phyloP scores from a whole-genome alignment of 805 yeast species.

The Kodamaea restingae region DNA sequence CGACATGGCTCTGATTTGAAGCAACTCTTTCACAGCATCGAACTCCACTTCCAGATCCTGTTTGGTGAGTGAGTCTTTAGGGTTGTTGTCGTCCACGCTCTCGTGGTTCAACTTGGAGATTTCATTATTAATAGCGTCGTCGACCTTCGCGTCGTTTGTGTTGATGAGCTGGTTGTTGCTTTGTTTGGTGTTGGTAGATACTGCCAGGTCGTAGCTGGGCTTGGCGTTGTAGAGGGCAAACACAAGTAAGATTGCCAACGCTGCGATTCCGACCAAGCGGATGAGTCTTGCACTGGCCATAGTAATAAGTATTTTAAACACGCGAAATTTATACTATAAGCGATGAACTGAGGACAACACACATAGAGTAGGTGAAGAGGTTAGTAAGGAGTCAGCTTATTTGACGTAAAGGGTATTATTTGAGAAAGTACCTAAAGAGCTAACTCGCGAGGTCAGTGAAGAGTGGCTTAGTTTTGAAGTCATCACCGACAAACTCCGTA shows the following conservation, averaged over 20 bases:
- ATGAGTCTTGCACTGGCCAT: slow-evolving; percentile 8
- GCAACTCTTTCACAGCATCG: slow-evolving; percentile 41
- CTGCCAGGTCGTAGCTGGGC: background rate
- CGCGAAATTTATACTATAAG: background rate
- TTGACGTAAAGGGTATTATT: too few relatives aligned
- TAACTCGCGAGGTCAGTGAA: too few relatives aligned
- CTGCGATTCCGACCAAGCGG: slow-evolving; percentile 7
- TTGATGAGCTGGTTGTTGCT: slow-evolving; percentile 20
- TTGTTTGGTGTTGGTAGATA: background rate
- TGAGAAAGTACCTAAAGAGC: too few relatives aligned
- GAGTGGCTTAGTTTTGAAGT: too few relatives aligned
- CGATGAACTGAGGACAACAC: background rate
- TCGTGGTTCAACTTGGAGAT: slow-evolving; percentile 20
- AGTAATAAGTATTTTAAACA: background rate
- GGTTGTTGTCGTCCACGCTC: slow-evolving; percentile 4
- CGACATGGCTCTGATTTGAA: slow-evolving; percentile 52
- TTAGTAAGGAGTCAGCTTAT: too few relatives aligned
- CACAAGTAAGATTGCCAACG: slow-evolving; percentile 5
- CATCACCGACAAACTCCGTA: too few relatives aligned
- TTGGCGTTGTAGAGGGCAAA: slow-evolving; percentile 2
- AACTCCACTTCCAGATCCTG: slow-evolving; percentile 14
- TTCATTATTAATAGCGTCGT: slow-evolving; percentile 38
- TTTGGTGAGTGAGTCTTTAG: slow-evolving; percentile 11
- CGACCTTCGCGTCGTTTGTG: slow-evolving; percentile 32
- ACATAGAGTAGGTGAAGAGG: too few relatives aligned